Conservation (phyloP, 768 basidiomycete species). For the Boletus rufocinnamomeus region DNA sequence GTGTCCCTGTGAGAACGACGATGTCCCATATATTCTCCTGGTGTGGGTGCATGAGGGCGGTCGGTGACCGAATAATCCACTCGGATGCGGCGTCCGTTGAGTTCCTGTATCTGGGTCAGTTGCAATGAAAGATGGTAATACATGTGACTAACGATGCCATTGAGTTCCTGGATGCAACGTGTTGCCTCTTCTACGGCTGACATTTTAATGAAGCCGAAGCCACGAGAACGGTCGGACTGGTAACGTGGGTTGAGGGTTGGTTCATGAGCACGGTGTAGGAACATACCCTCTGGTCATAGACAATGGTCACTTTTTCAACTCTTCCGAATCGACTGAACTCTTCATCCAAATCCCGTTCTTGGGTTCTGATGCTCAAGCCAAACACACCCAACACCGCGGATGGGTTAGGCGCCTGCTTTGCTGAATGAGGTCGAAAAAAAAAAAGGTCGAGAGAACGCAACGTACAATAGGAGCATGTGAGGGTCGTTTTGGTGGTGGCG, state of each 20-base stretch:
- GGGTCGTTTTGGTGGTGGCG: slow-evolving; percentile 63
- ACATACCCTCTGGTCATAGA: slow-evolving; percentile 93
- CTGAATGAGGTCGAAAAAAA: slow-evolving; percentile 36
- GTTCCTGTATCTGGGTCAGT: slow-evolving; percentile 53
- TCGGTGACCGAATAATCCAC: slow-evolving; percentile 97
- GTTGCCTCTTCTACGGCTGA: slow-evolving; percentile 82
- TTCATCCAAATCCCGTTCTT: slow-evolving; percentile 91
- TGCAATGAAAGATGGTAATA: neutral
- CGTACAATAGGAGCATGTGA: slow-evolving; percentile 75
- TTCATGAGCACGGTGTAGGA: neutral
- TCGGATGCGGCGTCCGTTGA: slow-evolving; percentile 94
- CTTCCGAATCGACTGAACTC: slow-evolving; percentile 88
- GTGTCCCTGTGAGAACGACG: slow-evolving; percentile 58
- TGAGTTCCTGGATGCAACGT: slow-evolving; percentile 85
- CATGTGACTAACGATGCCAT: slow-evolving; percentile 73
- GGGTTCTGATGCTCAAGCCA: slow-evolving; percentile 93
- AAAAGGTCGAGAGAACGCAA: slow-evolving; percentile 22
- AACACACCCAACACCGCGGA: slow-evolving; percentile 95
- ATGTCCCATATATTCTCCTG: slow-evolving; percentile 97
- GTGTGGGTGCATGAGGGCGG: slow-evolving; percentile 92
- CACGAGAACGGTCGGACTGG: slow-evolving; percentile 93
- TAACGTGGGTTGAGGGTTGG: slow-evolving; percentile 24
- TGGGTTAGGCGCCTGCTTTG: slow-evolving; percentile 80
- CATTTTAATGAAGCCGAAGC: slow-evolving; percentile 99
- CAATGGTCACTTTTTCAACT: slow-evolving; percentile 94